phyloP scores from a whole-genome alignment of 805 yeast species.

The Pichia eremophila region DNA sequence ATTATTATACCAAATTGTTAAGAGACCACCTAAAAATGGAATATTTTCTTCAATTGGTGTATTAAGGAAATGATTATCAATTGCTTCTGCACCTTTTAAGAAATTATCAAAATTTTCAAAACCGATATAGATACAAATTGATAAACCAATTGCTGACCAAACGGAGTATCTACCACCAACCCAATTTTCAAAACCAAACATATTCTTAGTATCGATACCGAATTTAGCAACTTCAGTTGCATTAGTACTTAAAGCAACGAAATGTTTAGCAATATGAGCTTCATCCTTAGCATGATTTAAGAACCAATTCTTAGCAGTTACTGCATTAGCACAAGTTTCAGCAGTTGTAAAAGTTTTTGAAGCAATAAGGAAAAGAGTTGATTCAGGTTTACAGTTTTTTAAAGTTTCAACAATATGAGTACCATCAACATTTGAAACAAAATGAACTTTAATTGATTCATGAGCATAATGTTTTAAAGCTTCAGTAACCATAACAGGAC shows the following conservation, averaged over 20 bases:
- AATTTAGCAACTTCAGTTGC: slow-evolving; percentile 84
- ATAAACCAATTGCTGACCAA: slow-evolving; percentile 97
- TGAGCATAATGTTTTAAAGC: slow-evolving; percentile 86
- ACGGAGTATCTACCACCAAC: slow-evolving; percentile 99
- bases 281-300: slow-evolving; percentile 48
- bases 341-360: slow-evolving; percentile 99
- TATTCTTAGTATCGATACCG: slow-evolving; percentile 95
- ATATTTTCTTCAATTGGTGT: slow-evolving; percentile 87
- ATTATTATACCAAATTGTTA: slow-evolving; percentile 97
- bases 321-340: slow-evolving; percentile 94
- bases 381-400: slow-evolving; percentile 72
- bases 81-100: slow-evolving; percentile 96
- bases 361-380: slow-evolving; percentile 86
- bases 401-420: slow-evolving; percentile 91
- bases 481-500: slow-evolving; percentile 99
- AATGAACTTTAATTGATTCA: slow-evolving; percentile 69
- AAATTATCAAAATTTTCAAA: slow-evolving; percentile 86
- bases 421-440: slow-evolving; percentile 97
- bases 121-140: slow-evolving; percentile 92
- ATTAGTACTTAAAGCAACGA: slow-evolving; percentile 93
- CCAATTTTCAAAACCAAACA: slow-evolving; percentile 98
- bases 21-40: slow-evolving; percentile 86
- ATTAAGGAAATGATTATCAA: slow-evolving; percentile 79
- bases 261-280: slow-evolving; percentile 86
- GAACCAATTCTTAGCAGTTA: slow-evolving; percentile 93